A percentile compares a stretch with the other conserved stretches of the same genome.
Evolutionary conservation across 2,329 filamentous ascomycete genomes (phyloP).

Genomic region (Harringtonia lauricola): DNA sequence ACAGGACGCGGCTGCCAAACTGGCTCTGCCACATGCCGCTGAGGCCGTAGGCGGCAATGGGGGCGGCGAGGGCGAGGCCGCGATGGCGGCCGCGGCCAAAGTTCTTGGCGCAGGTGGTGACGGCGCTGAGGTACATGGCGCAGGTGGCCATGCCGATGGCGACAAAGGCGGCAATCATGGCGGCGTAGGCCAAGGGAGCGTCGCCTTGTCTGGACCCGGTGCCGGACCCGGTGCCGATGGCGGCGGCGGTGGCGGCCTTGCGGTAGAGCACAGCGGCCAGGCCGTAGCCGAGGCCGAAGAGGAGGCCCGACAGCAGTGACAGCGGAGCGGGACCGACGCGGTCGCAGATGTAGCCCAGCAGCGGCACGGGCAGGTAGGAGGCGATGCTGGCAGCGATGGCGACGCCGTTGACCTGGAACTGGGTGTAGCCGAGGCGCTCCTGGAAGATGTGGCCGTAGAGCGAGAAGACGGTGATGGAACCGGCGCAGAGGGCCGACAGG

Average conservation of each 20-base stretch:
- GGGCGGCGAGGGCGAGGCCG: conserved; percentile 77
- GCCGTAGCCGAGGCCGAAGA: conserved; percentile 75
- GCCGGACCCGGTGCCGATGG: conserved; percentile 11
- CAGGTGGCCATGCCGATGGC: conserved; percentile 75
- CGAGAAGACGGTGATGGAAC: conserved; percentile 86
- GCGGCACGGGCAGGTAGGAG: conserved; percentile 83
- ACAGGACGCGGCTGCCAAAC: conserved; percentile 67
- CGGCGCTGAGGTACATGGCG: conserved; percentile 77
- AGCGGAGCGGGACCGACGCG: conserved; percentile 71
- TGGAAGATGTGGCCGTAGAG: conserved; percentile 90
- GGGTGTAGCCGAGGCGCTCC: conserved; percentile 73
- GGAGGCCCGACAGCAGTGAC: conserved; percentile 56
- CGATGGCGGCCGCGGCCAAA: conserved; percentile 83
- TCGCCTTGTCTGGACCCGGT: conserved; percentile 24
- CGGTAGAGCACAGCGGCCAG: conserved; percentile 71
- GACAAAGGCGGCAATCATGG: conserved; percentile 81
- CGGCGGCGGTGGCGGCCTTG: conserved; percentile 27
- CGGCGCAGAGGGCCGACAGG: conserved; percentile 61
- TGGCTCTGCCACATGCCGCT: conserved; percentile 96
- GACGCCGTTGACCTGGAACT: conserved; percentile 85
- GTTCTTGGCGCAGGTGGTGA: conserved; percentile 98
- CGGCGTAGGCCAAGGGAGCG: conserved; percentile 54
- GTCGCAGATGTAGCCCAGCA: conserved; percentile 88
- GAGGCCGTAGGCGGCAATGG: conserved; percentile 85
- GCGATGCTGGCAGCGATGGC: conserved; percentile 79